phyloP scores from a whole-genome alignment of 371 early-diverging fungal genomes.

The Nematocida minor region DNA sequence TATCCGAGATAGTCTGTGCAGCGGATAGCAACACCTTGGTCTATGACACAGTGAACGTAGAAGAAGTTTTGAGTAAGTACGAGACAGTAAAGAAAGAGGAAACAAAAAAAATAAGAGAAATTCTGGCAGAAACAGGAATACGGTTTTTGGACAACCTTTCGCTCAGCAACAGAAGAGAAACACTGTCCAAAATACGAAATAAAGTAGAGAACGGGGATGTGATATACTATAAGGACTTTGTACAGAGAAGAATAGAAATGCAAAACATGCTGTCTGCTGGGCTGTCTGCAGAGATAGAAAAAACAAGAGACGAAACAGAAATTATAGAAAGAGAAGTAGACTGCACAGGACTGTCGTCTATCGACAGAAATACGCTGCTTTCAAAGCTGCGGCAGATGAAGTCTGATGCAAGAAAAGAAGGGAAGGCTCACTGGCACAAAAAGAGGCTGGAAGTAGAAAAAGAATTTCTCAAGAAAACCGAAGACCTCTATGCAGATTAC shows the following conservation, averaged over 20 bases:
- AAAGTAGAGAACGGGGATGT: not conserved
- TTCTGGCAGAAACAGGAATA: slow-evolving; percentile 43
- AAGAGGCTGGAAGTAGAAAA: slow-evolving; percentile 5
- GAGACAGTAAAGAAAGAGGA: slow-evolving; percentile 9
- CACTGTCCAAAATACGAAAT: slow-evolving; percentile 42
- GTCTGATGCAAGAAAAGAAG: slow-evolving; percentile 45
- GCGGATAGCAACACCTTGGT: slow-evolving; percentile 40
- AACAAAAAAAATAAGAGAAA: slow-evolving; percentile 25
- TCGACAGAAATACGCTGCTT: slow-evolving; percentile 2
- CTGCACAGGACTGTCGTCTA: slow-evolving; percentile 3
- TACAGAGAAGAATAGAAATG: slow-evolving; percentile 35
- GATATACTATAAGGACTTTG: slow-evolving; percentile 28
- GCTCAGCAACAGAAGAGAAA: slow-evolving; percentile 41
- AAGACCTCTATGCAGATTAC: not conserved
- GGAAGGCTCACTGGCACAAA: slow-evolving; percentile 34
- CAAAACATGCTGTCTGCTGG: slow-evolving; percentile 25
- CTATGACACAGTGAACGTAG: slow-evolving; percentile 51
- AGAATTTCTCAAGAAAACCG: not conserved
- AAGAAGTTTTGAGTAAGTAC: slow-evolving; percentile 47
- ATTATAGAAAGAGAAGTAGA: slow-evolving; percentile 36
- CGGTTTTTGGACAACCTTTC: slow-evolving; percentile 46
- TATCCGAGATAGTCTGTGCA: slow-evolving; percentile 47
- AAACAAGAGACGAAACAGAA: slow-evolving; percentile 7
- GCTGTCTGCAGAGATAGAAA: slow-evolving; percentile 31
- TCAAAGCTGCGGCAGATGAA: slow-evolving; percentile 41